phyloP scores from a whole-genome alignment of 148 eudicot genomes.

The Dysphania ambrosioides region DNA sequence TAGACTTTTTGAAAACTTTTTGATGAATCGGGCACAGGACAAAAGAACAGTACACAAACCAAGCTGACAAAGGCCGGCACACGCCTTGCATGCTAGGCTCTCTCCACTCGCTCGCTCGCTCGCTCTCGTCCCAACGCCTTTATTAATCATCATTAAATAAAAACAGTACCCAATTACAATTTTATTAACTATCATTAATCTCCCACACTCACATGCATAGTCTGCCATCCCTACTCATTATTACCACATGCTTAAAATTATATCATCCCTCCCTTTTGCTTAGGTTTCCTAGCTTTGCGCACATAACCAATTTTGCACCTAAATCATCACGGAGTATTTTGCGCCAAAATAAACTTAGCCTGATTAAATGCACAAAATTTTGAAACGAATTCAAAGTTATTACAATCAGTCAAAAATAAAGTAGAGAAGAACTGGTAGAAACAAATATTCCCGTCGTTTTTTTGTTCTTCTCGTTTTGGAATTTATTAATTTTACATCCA shows the following conservation, averaged over 20 bases:
- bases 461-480: no score
- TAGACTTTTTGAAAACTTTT: not conserved
- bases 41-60: not conserved
- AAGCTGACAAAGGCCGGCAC: slow-evolving; percentile 27
- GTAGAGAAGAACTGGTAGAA: no score
- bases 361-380: no score
- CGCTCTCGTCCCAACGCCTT: slow-evolving; percentile 4
- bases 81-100: slow-evolving; percentile 10
- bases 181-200: slow-evolving; percentile 2
- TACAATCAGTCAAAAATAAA: no score
- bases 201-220: slow-evolving; percentile 37
- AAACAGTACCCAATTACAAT: not conserved
- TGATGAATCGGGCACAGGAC: not conserved
- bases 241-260: slow-evolving; percentile 31
- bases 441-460: no score
- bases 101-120: no score
- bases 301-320: no score
- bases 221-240: slow-evolving; percentile 31
- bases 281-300: no score
- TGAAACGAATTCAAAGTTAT: no score
- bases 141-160: not conserved
- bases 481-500: no score
- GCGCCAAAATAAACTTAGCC: no score
- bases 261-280: not conserved
- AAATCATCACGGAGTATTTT: no score